Base-by-base conservation (phyloP, 2,329 filamentous ascomycete genomes). In the Tolypocladium sp. region DNA sequence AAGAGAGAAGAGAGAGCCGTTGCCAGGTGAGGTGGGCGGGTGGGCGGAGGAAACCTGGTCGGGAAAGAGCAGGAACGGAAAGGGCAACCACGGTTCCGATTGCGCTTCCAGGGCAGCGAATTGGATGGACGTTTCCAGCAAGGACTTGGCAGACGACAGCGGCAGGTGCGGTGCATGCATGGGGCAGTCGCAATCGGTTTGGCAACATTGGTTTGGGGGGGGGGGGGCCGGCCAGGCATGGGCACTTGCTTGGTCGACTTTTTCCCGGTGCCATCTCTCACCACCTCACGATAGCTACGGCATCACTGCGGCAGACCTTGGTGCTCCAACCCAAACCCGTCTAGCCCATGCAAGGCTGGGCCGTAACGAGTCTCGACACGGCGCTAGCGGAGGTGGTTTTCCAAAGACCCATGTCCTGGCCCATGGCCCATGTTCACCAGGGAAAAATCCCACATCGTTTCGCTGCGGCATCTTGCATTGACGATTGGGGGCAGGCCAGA, bases 341-440 rank as follows among this genome's bases (percentile, higher is more conserved):
- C 49, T 30, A 52, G 49, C 49, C 49, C 27, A 17, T 52, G 17
- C 20, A 12, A 30, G 55, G 27, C 25, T 42, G 40, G 51, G 52
- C 44, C 38, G 51, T 52, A 53, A 58, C 37, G 38, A 58, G 57
- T 55, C 51, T 55, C 57, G 57, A 41, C 57, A 22, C 27, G 51
- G 38, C 57, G 51, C 51, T 55, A 55, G 35, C 41, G 25, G 40
- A 33, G 20, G 17, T 33, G 46, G 27, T 20, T 4, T 33, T 20
- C 13, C 46, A 51, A 33, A 9, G 49, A 52, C 27, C 49, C 49
- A n/a, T 49, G 46, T 52, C 27, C 49, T 33, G 49, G 27, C 49
- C 49, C 49, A 51, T 15, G 27, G 20, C 49, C 46, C 27, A 27
- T 27, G 30, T 13, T 35, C 4, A 30, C 25, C 15, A 33, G 49